Base-by-base conservation (phyloP, 495 filamentous ascomycete species). In the Penicillium crystallinum region DNA sequence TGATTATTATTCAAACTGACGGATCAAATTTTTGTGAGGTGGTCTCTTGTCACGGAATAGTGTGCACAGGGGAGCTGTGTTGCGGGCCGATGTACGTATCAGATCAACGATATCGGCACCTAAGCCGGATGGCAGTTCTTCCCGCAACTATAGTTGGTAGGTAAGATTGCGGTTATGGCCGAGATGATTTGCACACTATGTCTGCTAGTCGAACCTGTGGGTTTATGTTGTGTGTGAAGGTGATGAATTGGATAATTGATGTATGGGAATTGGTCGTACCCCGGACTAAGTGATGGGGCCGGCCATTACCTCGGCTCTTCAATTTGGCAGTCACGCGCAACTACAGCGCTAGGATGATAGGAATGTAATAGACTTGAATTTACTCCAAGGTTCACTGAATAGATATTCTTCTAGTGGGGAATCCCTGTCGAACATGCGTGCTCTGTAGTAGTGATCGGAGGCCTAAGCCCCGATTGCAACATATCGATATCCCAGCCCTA, bases 251-350 rank as follows among this genome's bases (percentile, higher is more conserved):
- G 30, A 27, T 31, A 40, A 40, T 31, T 11, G 25, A 50, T 34
- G 25, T 34, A 41, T 50, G 14, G 36, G 10, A 29, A 27, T 34
- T 42, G 36, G 46, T 23, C 25, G 14, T 52, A 52, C 49, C 38
- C 38, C 49, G 49, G 49, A 48, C 19, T 47, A 25, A 48, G 46
- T 35, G 31, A 42, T 27, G 48, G 48, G 48, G 9, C 38, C 30
- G 37, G 27, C 38, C 48, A 36, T 19, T 50, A 30, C 48, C 48
- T 50, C 48, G 48, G 48, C 48, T 33, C 31, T 4, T 33, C 14
- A 19, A 30, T 14, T 17, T 18, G 38, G 8, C 29, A 22, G 12
- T 50, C 48, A 50, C 21, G 18, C 47, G 38, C 6, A 4, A 7
- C 15, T 22, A 17, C 17, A 22, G 18, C 3, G 14, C 33, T 43